Base-by-base conservation (phyloP, 352 stramenopile genomes). In the Pythium pyrilobum region DNA sequence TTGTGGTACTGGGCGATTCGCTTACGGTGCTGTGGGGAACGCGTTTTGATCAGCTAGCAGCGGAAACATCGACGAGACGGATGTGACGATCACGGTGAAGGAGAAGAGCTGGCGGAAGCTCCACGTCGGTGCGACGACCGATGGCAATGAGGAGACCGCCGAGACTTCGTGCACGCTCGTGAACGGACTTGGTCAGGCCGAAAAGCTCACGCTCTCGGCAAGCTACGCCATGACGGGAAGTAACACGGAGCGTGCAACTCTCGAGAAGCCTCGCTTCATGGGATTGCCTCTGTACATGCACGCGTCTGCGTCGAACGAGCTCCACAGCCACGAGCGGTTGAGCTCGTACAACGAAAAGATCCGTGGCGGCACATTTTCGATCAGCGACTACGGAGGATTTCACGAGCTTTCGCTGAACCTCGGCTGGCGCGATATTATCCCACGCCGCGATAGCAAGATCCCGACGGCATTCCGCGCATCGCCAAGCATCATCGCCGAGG, bases 271-370 rank as follows among this genome's bases (percentile, higher is more conserved):
- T 20, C 83, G 81, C 21, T 93, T 96, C 67, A 69, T 92, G 51
- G 86, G 86, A 11, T 41, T 93, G 25, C 82, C 85, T 21, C 55
- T 92, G 34, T 93, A 83, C 36, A 67, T 96, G 56, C 87, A 77
- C 40, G 83, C 81, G 8, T 73, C 77, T 12, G 83, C 69, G 16
- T 74, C 73, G 27, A 94, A 95, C 62, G 85, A 93, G 55, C 67
- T 95, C n/a, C 77, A 89, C 48, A 95, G 88, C 60, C 79, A 92
- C 62, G 86, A 93, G 41, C 85, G 84, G 41, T 58, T 89, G 45
- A 93, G 83, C 59, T 96, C 86, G 37, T 96, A 95, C 74, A 92
- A 82, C 51, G 86, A 96, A 40, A 90, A 87, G 59, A 84, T 93
- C 57, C 80, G 81, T 47, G 79, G 82, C 29, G 82, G 83, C 2